Base-by-base conservation (phyloP, 2,329 filamentous ascomycete species). In the Achaetomium macrosporum region DNA sequence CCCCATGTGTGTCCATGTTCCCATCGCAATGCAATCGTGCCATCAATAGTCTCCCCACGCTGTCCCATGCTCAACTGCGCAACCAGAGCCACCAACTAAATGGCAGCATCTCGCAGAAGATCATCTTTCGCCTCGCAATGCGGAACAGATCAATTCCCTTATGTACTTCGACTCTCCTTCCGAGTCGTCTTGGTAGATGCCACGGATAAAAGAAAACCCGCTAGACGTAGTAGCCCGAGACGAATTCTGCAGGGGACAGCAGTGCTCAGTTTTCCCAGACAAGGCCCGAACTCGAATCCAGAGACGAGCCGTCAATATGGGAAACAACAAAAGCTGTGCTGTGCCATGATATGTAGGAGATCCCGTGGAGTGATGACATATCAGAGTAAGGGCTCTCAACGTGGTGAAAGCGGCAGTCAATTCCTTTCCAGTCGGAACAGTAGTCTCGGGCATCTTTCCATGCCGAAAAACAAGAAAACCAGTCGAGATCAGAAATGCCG, bases 21-120 rank as follows among this genome's bases (percentile, higher is more conserved):
- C 39, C 39, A 15, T 47, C 31, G 31, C 39, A 36, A n/a, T 51
- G 16, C 43, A 11, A 51, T 49, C 39, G 41, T 51, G 44, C 31
- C 17, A 47, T 47, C 43, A 36, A 39, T 35, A 20, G 37, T 17
- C n/a, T 40, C 11, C n/a, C n/a, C n/a, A n/a, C n/a, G n/a, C n/a
- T n/a, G n/a, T n/a, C n/a, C n/a, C n/a, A n/a, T n/a, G n/a, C n/a
- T n/a, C n/a, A n/a, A n/a, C n/a, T n/a, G n/a, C n/a, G 41, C 42
- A 41, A 45, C 33, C 42, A 55, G n/a, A n/a, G 41, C 33, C 35
- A 11, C 47, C 42, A 46, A 43, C 33, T 5, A 17, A 42, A 51
- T 51, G 48, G 49, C 45, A 47, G 47, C 20, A 33, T 37, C 46
- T 49, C 39, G 46, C 45, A 52, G 36, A 46, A 46, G 31, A 39